Conservation (phyloP, 768 basidiomycete genomes). For the Crepidotus variabilis region DNA sequence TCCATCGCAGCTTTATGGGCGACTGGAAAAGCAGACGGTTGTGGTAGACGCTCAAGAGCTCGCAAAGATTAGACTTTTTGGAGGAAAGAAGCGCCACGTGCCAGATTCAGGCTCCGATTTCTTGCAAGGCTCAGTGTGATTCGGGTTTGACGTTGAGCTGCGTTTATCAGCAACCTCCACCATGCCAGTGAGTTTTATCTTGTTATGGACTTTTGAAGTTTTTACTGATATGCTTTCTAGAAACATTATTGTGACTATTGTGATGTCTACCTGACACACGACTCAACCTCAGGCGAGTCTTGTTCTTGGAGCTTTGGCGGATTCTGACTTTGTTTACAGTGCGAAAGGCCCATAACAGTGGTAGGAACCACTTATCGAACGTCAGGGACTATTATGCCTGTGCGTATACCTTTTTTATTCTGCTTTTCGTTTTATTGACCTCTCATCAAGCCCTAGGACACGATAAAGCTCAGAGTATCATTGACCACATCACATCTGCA, state of each 20-base stretch:
- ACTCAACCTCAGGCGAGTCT: conserved; percentile 79
- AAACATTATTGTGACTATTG: conserved; percentile 96
- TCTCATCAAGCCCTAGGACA: conserved; percentile 68
- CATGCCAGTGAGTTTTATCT: conserved; percentile 62
- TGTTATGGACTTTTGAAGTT: background rate
- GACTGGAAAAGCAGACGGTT: background rate
- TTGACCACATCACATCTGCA: conserved; percentile 95
- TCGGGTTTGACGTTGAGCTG: conserved; percentile 5
- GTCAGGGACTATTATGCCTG: conserved; percentile 97
- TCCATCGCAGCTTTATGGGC: conserved; percentile 48
- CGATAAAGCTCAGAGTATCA: conserved; percentile 97
- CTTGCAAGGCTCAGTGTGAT: too few species aligned
- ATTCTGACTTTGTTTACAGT: conserved; percentile 44
- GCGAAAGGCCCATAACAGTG: conserved; percentile 97
- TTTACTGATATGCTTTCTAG: conserved; percentile 29
- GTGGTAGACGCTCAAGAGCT: background rate
- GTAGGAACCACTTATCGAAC: conserved; percentile 94
- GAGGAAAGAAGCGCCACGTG: too few species aligned
- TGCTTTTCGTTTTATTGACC: conserved; percentile 5
- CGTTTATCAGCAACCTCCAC: conserved; percentile 19
- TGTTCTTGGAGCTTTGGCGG: conserved; percentile 1
- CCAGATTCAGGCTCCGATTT: too few species aligned
- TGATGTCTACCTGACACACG: conserved; percentile 92
- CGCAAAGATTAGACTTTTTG: too few species aligned
- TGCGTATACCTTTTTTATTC: conserved; percentile 29